Base-by-base conservation (phyloP, 1,284 basidiomycete species). In the Cutaneotrichosporon cyanovorans region DNA sequence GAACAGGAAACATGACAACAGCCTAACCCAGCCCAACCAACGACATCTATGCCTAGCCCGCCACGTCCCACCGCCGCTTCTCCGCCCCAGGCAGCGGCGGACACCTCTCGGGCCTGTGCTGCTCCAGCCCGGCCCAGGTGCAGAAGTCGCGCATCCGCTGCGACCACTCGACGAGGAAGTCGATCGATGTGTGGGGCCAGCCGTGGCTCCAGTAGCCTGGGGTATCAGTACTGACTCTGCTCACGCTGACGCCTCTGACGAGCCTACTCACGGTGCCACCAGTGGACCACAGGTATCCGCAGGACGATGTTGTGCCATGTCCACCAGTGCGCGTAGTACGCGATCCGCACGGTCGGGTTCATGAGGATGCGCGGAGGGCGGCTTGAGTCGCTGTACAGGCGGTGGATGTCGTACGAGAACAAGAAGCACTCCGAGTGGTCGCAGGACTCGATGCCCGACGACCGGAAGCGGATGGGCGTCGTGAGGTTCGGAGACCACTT, bases 361-460 rank as follows among this genome's bases (percentile, higher is more conserved):
- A 77, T 71, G 55, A 66, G 71, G 45, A 78, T 75, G 23, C 66
- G 66, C 1, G 72, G 70, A 10, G 60, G 63, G 11, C 59, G 42
- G 15, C 42, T 45, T 28, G 66, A 55, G 37, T 76, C 53, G 16
- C 63, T 61, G 47, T 76, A 74, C 25, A 76, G 49, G 4, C 78
- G 73, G 48, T 79, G 74, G 22, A 80, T 62, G 60, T 81, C 79
- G 61, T 79, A 78, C 5, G 76, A 76, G 15, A 77, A 66, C 40
- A 78, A 58, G 65, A 79, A 78, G 32, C 75, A 78, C 64, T 81
- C 79, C 19, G 73, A 75, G 33, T 76, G 76, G 56, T 73, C 76
- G 61, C 79, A 81, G 46, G 75, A 74, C 8, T 59, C 66, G 19
- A 65, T 54, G 1, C 50, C 58, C 11, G 74, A 75, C 11, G 69